Evolutionary conservation across 768 basidiomycete genomes (phyloP), one percentile per base, ranked within the genome.

Genomic region (Tulasnella sp.): DNA sequence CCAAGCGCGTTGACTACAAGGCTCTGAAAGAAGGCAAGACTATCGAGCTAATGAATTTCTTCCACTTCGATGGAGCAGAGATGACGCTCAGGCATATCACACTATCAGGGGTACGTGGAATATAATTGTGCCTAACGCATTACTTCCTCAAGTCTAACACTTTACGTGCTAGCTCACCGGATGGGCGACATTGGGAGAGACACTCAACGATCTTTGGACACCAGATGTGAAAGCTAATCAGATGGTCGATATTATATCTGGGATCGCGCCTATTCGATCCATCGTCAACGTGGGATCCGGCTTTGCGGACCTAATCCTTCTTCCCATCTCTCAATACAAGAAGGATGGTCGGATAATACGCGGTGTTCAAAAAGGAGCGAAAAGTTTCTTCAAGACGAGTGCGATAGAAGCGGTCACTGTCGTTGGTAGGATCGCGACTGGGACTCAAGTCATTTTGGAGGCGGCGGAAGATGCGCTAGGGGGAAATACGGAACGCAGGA

Each of bases 171-270:
- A 98, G 94, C 79, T 97, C 46, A 86, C 87, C 15, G 93, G 93
- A n/a, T 92, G 91, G 89, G 75, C 87, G 8, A 81, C 83, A 46
- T 74, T 98, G 30, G 92, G 90, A 63, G 87, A 92, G 64, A 79
- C 88, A 45, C 74, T 99, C n/a, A 96, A 98, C 65, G 94, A 98
- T 66, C 74, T 98, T 24, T 99, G 96, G 96, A 97, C 96, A 0
- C 96, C 96, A 3, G 96, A 99, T 70, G 96, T 99, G 53, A 98
- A 97, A 70, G 92, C 96, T 11, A 97, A 96, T 8, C 96, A 99
- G 68, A 80, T 99, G 10, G 90, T 90, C 15, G 94, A 98, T 63
- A 89, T 99, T 51, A 88, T 99, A 54, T 93, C 93, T 22, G 96
- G 96, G 4, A 92, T 98, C 2, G 80, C 92, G 10, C 96, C 96